phyloP scores from a whole-genome alignment of 805 yeast species.

The Yamadazyma takamatsuzukensis region DNA sequence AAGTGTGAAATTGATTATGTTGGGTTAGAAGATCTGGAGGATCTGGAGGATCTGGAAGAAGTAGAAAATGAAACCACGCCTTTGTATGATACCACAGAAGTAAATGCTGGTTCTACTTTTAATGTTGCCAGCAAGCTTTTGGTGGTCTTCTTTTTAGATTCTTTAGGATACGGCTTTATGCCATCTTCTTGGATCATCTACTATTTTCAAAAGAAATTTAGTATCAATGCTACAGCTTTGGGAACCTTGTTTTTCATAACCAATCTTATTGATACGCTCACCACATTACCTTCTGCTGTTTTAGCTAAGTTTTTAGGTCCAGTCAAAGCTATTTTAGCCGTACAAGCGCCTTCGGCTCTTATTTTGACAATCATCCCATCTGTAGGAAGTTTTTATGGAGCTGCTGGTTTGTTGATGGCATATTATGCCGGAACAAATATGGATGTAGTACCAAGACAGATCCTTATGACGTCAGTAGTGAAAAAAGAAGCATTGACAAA shows the following conservation, averaged over 20 bases:
- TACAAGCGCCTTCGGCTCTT: slow-evolving; percentile 75
- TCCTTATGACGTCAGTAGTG: slow-evolving; percentile 67
- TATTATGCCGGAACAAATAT: slow-evolving; percentile 68
- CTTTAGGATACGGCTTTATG: slow-evolving; percentile 87
- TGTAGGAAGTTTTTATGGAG: slow-evolving; percentile 30
- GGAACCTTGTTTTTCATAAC: slow-evolving; percentile 69
- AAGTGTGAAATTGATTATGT: slow-evolving; percentile 46
- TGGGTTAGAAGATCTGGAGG: slow-evolving; percentile 6
- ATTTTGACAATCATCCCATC: slow-evolving; percentile 46
- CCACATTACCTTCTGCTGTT: slow-evolving; percentile 74
- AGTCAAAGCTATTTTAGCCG: slow-evolving; percentile 65
- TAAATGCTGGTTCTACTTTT: slow-evolving; percentile 6
- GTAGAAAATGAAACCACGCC: slow-evolving; percentile 8
- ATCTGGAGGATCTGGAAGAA: slow-evolving; percentile 1
- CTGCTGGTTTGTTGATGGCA: slow-evolving; percentile 49
- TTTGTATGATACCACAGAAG: background rate
- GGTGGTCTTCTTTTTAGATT: slow-evolving; percentile 73
- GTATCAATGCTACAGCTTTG: slow-evolving; percentile 50
- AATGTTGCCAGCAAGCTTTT: slow-evolving; percentile 37
- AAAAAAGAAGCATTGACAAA: slow-evolving; percentile 61
- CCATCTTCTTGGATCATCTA: slow-evolving; percentile 85
- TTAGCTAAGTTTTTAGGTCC: slow-evolving; percentile 72
- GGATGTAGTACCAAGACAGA: slow-evolving; percentile 92
- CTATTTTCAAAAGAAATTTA: slow-evolving; percentile 61
- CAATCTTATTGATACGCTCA: slow-evolving; percentile 58